phyloP scores from a whole-genome alignment of 1,139 yeast species.

The Saccharomyces hybrid region DNA sequence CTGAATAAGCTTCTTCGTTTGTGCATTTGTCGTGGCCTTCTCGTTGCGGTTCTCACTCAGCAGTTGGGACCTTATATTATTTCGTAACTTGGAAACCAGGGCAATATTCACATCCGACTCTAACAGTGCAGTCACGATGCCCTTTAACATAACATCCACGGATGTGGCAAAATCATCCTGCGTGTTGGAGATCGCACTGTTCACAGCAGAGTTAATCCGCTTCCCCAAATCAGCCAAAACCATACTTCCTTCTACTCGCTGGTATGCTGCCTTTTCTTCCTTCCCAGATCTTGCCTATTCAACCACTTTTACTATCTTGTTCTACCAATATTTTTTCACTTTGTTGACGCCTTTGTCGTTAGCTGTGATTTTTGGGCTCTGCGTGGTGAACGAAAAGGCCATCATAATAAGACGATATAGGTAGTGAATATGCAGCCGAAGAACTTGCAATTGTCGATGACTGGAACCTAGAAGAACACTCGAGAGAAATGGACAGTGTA shows the following conservation, averaged over 20 bases:
- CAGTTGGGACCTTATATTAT: slow-evolving; percentile 55
- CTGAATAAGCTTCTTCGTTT: slow-evolving; percentile 73
- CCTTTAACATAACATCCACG: slow-evolving; percentile 68
- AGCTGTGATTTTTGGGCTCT: background rate
- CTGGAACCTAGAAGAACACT: background rate
- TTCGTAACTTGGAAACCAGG: slow-evolving; percentile 70
- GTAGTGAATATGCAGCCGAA: background rate
- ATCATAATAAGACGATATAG: background rate
- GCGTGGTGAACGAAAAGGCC: background rate
- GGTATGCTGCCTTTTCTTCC: background rate
- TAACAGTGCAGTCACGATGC: slow-evolving; percentile 78
- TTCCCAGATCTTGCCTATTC: background rate
- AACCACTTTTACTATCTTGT: background rate
- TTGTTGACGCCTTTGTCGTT: background rate
- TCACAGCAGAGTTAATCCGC: slow-evolving; percentile 69
- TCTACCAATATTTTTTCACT: background rate
- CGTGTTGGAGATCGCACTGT: slow-evolving; percentile 59
- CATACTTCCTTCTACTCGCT: slow-evolving; percentile 39
- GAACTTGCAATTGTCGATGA: background rate
- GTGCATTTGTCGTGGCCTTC: slow-evolving; percentile 35
- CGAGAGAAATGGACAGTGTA: background rate
- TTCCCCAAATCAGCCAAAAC: slow-evolving; percentile 93
- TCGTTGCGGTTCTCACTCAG: slow-evolving; percentile 31
- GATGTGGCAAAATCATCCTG: slow-evolving; percentile 50
- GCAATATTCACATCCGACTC: slow-evolving; percentile 90